Percentiles rank a stretch among this genome's conserved stretches.
Conservation (phyloP, 345 rosid genomes). For the Jatropha curcas region DNA sequence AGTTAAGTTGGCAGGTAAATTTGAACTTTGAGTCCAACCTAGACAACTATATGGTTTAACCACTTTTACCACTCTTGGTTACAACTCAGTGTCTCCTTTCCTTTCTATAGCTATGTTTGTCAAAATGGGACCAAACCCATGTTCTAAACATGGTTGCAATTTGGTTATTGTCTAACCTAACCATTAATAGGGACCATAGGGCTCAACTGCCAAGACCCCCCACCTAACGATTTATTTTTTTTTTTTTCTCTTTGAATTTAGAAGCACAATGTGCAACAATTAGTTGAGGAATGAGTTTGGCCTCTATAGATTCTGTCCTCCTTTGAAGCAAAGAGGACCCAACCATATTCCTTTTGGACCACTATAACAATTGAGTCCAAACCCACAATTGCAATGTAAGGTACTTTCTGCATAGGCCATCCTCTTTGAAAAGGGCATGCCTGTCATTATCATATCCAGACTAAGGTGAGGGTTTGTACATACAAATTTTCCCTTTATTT, state of each 20-base stretch:
- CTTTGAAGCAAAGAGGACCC: constrained; percentile 16
- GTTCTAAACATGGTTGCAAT: neutral
- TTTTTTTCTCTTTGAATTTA: too few species aligned
- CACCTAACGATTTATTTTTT: neutral
- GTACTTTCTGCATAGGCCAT: neutral
- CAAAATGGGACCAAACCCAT: constrained; percentile 16
- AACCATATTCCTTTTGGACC: neutral
- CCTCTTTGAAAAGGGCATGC: neutral
- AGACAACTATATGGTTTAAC: neutral
- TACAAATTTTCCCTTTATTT: neutral
- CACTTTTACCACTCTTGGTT: neutral
- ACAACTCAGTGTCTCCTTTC: neutral
- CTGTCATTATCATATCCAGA: neutral
- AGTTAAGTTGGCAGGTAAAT: neutral
- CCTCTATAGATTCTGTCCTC: neutral
- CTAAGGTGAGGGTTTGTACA: neutral
- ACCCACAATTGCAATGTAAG: neutral
- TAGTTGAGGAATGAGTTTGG: neutral
- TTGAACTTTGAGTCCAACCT: neutral
- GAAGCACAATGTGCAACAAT: neutral
- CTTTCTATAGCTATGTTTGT: neutral
- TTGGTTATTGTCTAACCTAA: neutral
- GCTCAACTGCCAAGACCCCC: neutral
- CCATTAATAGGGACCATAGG: neutral
- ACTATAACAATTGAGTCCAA: constrained; percentile 2